A percentile compares a stretch with the other conserved stretches of the same genome.
These are phyloP conservation scores for Tetrastigma voinierianum DNA, from an alignment of 164 flowering plant genomes.

Conservation along the genomic window DNA sequence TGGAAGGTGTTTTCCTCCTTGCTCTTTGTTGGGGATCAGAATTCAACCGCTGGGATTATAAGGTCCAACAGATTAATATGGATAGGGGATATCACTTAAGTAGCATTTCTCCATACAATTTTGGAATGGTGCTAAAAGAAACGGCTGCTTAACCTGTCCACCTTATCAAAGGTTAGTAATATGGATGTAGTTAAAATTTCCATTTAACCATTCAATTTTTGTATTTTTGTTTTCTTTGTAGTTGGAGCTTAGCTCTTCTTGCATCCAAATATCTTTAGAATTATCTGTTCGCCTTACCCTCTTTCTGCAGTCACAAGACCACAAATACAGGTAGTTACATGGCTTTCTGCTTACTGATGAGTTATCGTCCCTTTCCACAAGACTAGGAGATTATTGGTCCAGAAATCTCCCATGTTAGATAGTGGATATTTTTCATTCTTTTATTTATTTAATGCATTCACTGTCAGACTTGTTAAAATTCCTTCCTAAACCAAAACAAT, in stretches of 20 bases:
- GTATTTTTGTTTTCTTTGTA: not conserved
- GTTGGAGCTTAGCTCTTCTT: not conserved
- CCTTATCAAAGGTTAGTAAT: slow-evolving; percentile 77
- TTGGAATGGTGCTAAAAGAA: slow-evolving; percentile 82
- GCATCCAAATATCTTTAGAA: slow-evolving; percentile 7
- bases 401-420: slow-evolving; percentile 79
- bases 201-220: not conserved
- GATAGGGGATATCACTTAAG: slow-evolving; percentile 23
- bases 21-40: slow-evolving; percentile 58
- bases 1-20: slow-evolving; percentile 70
- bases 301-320: slow-evolving; percentile 41
- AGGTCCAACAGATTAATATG: slow-evolving; percentile 23
- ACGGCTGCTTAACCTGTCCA: slow-evolving; percentile 87
- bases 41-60: slow-evolving; percentile 42
- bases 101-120: slow-evolving; percentile 41
- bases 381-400: slow-evolving; percentile 96
- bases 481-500: no score
- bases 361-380: slow-evolving; percentile 97
- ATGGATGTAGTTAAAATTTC: slow-evolving; percentile 10
- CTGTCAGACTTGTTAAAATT: no score
- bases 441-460: not conserved
- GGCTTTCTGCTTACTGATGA: slow-evolving; percentile 60
- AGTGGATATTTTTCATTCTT: not conserved
- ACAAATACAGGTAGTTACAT: slow-evolving; percentile 42
- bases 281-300: slow-evolving; percentile 19